These are phyloP conservation scores for Dalbergia oliveri DNA, from an alignment of 306 rosid genomes.

Conservation along the genomic window DNA sequence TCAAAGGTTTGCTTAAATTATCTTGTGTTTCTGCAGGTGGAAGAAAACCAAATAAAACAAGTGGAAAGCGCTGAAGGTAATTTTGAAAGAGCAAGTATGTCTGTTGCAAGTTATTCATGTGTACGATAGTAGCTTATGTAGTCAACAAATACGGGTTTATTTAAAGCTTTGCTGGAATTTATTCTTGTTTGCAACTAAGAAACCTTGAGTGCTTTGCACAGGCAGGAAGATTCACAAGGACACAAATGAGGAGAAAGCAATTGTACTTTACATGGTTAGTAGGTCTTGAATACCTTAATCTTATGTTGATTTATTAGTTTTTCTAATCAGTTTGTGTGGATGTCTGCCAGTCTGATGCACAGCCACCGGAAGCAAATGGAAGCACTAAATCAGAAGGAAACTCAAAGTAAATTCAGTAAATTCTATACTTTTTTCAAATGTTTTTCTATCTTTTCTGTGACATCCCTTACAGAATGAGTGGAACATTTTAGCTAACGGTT, in stretches of 20 bases:
- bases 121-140: neutral
- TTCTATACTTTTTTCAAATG: neutral
- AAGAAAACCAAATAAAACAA: constrained; percentile 71
- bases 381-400: constrained; percentile 63
- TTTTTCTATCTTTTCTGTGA: constrained; percentile 7
- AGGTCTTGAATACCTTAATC: constrained; percentile 38
- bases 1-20: constrained; percentile 45
- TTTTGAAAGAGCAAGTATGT: constrained; percentile 34
- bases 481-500: constrained; percentile 19
- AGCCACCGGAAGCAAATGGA: constrained; percentile 70
- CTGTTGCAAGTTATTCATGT: constrained; percentile 34
- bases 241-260: constrained; percentile 73
- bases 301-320: constrained; percentile 11
- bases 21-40: constrained; percentile 64
- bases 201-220: constrained; percentile 47
- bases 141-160: constrained; percentile 4
- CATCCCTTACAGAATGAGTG: constrained; percentile 11
- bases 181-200: constrained; percentile 44
- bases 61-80: constrained; percentile 67
- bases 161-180: constrained; percentile 28
- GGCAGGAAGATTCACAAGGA: constrained; percentile 67
- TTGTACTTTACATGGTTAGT: constrained; percentile 82
- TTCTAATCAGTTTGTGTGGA: constrained; percentile 49
- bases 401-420: constrained; percentile 81
- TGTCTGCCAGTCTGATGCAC: constrained; percentile 63